Conservation (phyloP, 2,329 filamentous ascomycete genomes). For the Fusarium protoensiforme region DNA sequence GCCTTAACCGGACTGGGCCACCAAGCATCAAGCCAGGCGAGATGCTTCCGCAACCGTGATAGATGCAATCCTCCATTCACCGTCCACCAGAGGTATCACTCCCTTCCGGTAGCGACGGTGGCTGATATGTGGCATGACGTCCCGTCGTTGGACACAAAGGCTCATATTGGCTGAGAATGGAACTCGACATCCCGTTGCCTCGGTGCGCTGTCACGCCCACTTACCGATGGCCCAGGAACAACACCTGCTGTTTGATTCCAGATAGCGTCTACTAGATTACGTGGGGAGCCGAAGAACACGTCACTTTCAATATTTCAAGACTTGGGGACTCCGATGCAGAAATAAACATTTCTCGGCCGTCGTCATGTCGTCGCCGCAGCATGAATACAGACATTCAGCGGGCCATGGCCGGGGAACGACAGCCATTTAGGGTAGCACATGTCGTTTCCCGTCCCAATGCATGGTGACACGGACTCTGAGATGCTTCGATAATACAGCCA, state of each 20-base stretch:
- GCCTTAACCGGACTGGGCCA: neutral
- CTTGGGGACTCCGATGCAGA: neutral
- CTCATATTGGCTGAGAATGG: neutral
- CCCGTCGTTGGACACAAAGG: neutral
- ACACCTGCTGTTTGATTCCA: neutral
- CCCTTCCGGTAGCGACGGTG: neutral
- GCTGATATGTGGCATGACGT: neutral
- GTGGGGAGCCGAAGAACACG: neutral
- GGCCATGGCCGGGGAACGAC: constrained; percentile 1
- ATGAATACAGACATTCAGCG: neutral
- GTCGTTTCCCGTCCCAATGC: neutral
- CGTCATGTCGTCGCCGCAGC: neutral
- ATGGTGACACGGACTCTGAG: constrained; percentile 4
- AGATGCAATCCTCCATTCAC: neutral
- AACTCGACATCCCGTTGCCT: neutral
- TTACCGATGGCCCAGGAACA: neutral
- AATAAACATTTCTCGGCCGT: neutral
- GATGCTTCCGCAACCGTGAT: neutral
- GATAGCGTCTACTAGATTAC: neutral
- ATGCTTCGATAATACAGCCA: constrained; percentile 7
- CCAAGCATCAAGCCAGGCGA: neutral
- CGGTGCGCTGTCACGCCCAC: neutral
- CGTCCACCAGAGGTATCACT: neutral
- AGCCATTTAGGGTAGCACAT: constrained; percentile 22
- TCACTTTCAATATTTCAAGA: neutral